phyloP scores from a whole-genome alignment of 1,284 basidiomycete species.

The Sphagnurus paluster region DNA sequence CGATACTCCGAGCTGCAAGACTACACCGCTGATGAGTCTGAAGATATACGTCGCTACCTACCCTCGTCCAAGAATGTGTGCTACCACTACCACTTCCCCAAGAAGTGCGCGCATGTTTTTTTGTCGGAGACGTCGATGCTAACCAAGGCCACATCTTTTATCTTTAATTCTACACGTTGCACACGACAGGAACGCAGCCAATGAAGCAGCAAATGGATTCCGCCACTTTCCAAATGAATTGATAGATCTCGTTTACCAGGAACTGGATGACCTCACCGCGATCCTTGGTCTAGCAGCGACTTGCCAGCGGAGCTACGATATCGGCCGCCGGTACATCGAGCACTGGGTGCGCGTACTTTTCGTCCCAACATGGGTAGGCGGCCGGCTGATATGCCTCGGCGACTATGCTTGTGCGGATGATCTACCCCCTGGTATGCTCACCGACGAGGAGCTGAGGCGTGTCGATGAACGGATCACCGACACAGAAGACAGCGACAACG shows the following conservation, averaged over 20 bases:
- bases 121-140: too few relatives aligned
- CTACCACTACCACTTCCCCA: background rate
- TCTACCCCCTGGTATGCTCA: background rate
- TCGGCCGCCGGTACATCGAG: background rate
- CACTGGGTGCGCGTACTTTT: background rate
- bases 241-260: background rate
- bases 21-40: too few relatives aligned
- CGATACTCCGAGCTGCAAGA: background rate
- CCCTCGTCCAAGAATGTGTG: too few relatives aligned
- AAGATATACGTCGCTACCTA: too few relatives aligned
- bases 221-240: background rate
- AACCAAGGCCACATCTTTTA: background rate
- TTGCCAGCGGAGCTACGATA: conserved; percentile 1
- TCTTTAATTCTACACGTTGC: too few relatives aligned
- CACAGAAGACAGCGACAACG: background rate
- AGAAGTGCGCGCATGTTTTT: background rate
- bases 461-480: background rate
- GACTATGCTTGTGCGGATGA: background rate
- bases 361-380: background rate
- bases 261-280: background rate
- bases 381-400: background rate
- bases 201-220: background rate
- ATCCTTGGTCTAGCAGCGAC: background rate
- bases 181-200: background rate
- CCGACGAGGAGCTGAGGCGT: background rate